Conservation (phyloP, 495 filamentous ascomycete genomes). For the Opeltia flavorubescens region DNA sequence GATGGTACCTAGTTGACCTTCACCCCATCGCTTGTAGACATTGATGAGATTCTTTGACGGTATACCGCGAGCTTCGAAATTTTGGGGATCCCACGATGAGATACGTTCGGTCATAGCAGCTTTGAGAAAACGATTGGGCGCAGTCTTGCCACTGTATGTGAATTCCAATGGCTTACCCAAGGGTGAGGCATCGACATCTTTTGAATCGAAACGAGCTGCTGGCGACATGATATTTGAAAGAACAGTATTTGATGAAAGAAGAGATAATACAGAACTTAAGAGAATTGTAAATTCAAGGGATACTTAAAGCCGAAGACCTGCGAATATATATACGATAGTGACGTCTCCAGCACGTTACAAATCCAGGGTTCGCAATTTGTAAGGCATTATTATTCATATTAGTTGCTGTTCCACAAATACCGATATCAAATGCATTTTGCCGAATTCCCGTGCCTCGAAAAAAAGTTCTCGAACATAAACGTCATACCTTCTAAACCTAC, state of each 20-base stretch:
- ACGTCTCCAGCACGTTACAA: no score
- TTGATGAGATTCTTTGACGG: slow-evolving; percentile 42
- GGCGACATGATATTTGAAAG: slow-evolving; percentile 9
- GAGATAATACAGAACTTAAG: neutral
- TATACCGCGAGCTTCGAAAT: slow-evolving; percentile 37
- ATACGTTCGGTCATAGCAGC: slow-evolving; percentile 48
- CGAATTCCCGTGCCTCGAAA: no score
- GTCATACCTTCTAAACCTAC: no score
- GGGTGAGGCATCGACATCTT: slow-evolving; percentile 27
- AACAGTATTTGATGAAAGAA: neutral
- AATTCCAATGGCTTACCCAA: slow-evolving; percentile 43
- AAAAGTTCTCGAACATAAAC: no score
- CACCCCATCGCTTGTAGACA: slow-evolving; percentile 45
- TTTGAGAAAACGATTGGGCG: slow-evolving; percentile 45
- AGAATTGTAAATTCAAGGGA: no score
- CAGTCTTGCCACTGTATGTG: slow-evolving; percentile 39
- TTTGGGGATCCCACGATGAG: slow-evolving; percentile 38
- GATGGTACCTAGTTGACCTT: slow-evolving; percentile 41
- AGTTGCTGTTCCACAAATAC: no score
- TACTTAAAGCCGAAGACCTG: no score
- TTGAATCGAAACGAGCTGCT: slow-evolving; percentile 16
- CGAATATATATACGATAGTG: no score
- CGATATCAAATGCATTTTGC: no score
- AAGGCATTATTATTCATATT: no score
- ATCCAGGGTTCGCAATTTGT: no score